Percentiles rank a stretch among this genome's conserved stretches.
Conservation (phyloP, 2,329 filamentous ascomycete species). For the Diaporthe citrichinensis region DNA sequence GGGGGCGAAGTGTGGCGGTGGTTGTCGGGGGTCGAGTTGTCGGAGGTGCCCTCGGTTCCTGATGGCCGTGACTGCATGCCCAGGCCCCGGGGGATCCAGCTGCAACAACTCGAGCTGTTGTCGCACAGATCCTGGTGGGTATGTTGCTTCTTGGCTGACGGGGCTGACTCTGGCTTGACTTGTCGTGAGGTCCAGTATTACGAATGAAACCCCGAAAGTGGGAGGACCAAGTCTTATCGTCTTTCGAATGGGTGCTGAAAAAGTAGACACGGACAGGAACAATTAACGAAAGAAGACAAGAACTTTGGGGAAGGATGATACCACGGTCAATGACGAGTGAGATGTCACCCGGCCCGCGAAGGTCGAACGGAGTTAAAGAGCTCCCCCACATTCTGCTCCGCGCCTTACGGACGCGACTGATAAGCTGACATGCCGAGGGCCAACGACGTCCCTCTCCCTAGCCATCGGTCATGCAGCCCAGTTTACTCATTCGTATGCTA, state of each 20-base stretch:
- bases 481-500: neutral
- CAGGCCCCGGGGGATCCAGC: slow-evolving; percentile 36
- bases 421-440: slow-evolving; percentile 21
- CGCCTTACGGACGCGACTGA: slow-evolving; percentile 19
- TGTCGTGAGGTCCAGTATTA: neutral
- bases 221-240: neutral
- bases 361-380: slow-evolving; percentile 31
- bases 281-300: neutral
- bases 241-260: neutral
- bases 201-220: no score
- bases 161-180: neutral
- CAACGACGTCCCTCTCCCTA: neutral
- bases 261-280: neutral
- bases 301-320: neutral
- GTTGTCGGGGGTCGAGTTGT: slow-evolving; percentile 26
- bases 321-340: slow-evolving; percentile 26
- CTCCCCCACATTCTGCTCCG: slow-evolving; percentile 35
- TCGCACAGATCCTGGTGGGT: slow-evolving; percentile 32
- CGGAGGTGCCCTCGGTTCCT: slow-evolving; percentile 29
- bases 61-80: slow-evolving; percentile 41
- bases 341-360: neutral
- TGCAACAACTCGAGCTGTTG: slow-evolving; percentile 38
- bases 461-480: neutral
- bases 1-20: slow-evolving; percentile 38
- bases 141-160: slow-evolving; percentile 22